phyloP scores from a whole-genome alignment of 208 protist genomes.

The Leishmania martiniquensis region DNA sequence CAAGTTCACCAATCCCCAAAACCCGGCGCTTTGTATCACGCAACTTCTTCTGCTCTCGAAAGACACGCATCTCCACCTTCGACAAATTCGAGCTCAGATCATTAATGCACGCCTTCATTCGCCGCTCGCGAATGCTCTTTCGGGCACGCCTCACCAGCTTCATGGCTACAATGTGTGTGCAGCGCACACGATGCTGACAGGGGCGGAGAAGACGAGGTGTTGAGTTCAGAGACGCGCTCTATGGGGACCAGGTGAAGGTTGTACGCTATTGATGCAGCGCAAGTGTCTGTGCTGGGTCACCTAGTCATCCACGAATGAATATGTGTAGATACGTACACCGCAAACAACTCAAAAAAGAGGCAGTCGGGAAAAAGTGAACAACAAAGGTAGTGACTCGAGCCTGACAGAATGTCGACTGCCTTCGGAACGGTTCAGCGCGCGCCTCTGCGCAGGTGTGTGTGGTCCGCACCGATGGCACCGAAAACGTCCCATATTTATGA shows the following conservation, averaged over 20 bases:
- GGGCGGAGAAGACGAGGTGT: neutral
- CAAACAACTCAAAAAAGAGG: neutral
- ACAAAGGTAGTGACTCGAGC: neutral
- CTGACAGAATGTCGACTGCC: neutral
- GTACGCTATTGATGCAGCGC: neutral
- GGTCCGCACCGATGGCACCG: no score
- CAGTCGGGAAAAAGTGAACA: neutral
- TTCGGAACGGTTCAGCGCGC: neutral
- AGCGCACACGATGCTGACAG: neutral
- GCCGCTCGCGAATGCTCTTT: slow-evolving; percentile 87
- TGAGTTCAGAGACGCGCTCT: neutral
- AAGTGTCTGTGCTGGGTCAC: neutral
- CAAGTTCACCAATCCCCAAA: slow-evolving; percentile 34
- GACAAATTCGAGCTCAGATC: slow-evolving; percentile 80
- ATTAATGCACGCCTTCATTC: slow-evolving; percentile 88
- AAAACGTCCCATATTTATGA: neutral
- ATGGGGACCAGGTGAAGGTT: no score
- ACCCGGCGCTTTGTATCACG: slow-evolving; percentile 37
- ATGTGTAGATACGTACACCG: neutral
- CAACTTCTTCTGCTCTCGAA: slow-evolving; percentile 56
- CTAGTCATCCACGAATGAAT: neutral
- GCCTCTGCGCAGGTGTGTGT: neutral
- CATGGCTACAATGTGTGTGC: slow-evolving; percentile 38
- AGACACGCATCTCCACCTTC: slow-evolving; percentile 86
- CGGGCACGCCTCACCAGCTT: slow-evolving; percentile 85